Evolutionary conservation across 2,329 filamentous ascomycete species (phyloP).

Genomic region (Colletotrichum sp.): DNA sequence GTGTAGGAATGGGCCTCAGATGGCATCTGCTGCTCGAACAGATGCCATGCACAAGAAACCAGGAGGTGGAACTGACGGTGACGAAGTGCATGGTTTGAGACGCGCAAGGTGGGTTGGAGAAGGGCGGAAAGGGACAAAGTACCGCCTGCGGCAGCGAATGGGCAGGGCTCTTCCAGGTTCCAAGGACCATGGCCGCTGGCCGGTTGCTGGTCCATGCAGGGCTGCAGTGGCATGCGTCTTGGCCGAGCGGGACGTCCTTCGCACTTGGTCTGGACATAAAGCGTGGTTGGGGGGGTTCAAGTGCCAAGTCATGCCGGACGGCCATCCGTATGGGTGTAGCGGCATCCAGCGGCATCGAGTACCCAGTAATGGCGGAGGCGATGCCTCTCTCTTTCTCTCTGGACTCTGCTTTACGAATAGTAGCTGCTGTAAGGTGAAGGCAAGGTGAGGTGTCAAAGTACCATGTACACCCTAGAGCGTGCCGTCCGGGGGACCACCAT

Average conservation of each 20-base stretch:
- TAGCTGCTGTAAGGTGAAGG: not conserved
- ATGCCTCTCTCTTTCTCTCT: not conserved
- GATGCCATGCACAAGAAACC: slow-evolving; percentile 12
- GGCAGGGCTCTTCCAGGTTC: slow-evolving; percentile 21
- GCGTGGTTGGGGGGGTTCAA: not conserved
- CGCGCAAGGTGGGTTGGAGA: slow-evolving; percentile 19
- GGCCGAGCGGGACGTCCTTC: slow-evolving; percentile 9
- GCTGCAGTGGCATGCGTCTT: slow-evolving; percentile 21
- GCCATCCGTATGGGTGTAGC: slow-evolving; percentile 19
- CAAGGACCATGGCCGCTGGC: not conserved
- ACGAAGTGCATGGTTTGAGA: slow-evolving; percentile 22
- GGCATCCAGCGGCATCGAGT: slow-evolving; percentile 12
- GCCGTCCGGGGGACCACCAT: not conserved
- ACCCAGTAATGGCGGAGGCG: slow-evolving; percentile 16
- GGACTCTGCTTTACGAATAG: not conserved
- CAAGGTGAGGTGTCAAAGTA: slow-evolving; percentile 10
- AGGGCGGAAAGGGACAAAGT: slow-evolving; percentile 18
- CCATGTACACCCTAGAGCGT: not conserved
- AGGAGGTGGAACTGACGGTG: slow-evolving; percentile 22
- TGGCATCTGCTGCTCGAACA: slow-evolving; percentile 15
- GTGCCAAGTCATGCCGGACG: slow-evolving; percentile 16
- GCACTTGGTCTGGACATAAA: not conserved
- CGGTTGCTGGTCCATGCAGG: slow-evolving; percentile 19
- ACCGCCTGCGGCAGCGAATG: slow-evolving; percentile 19
- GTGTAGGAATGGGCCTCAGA: slow-evolving; percentile 17